Conservation (phyloP, 768 basidiomycete species). For the Suillus discolor region DNA sequence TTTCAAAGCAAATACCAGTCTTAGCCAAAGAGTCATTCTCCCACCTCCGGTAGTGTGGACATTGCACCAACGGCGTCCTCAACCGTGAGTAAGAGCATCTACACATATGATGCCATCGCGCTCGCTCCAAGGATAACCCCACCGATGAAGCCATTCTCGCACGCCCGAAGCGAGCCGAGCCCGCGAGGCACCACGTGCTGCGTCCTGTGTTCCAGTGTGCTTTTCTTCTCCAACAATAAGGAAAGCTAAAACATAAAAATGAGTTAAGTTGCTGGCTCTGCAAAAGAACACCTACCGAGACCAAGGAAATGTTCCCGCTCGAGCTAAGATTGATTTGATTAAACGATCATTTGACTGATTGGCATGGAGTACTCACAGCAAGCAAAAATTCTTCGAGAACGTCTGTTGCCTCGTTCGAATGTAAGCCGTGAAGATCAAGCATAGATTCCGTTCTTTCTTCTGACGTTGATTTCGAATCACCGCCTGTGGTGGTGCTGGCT, state of each 20-base stretch:
- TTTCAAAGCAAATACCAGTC: conserved; percentile 11
- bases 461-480: conserved; percentile 59
- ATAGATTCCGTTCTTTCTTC: conserved; percentile 90
- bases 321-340: conserved; percentile 49
- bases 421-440: conserved; percentile 91
- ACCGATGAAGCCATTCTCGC: conserved; percentile 88
- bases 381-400: conserved; percentile 88
- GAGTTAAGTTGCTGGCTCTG: conserved; percentile 9
- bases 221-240: conserved; percentile 94
- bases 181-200: conserved; percentile 78
- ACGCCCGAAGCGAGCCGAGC: conserved; percentile 84
- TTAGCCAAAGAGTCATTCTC: conserved; percentile 9
- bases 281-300: conserved; percentile 53
- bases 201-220: conserved; percentile 91
- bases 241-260: conserved; percentile 57
- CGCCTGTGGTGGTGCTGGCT: conserved; percentile 57
- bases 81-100: conserved; percentile 77
- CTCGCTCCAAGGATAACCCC: conserved; percentile 97
- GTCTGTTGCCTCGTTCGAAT: conserved; percentile 91
- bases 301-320: conserved; percentile 90
- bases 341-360: background rate
- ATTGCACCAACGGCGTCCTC: conserved; percentile 14
- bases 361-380: conserved; percentile 59
- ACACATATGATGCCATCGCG: conserved; percentile 89
- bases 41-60: background rate